A percentile compares a stretch with the other conserved stretches of the same genome.
Evolutionary conservation across 1,139 yeast species (phyloP).

Genomic region (Hansenula sp.): DNA sequence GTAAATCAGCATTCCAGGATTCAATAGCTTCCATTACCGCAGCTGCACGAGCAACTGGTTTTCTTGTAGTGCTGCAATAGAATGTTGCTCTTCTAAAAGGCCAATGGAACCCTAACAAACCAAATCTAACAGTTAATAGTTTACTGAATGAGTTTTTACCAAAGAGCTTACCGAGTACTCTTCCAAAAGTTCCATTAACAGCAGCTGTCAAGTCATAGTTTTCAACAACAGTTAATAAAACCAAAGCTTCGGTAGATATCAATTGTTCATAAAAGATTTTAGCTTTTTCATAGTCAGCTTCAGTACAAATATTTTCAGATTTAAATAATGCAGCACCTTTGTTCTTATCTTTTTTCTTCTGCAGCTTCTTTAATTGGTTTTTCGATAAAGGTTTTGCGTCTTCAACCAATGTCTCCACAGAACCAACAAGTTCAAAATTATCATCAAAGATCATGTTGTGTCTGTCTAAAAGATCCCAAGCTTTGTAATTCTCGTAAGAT

Average conservation of each 20-base stretch:
- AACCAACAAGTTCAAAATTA: conserved; percentile 10
- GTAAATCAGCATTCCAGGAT: conserved; percentile 30
- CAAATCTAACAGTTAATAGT: conserved; percentile 34
- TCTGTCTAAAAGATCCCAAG: conserved; percentile 34
- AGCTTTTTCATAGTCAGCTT: conserved; percentile 22
- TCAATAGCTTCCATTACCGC: conserved; percentile 36
- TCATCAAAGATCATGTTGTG: conserved; percentile 26
- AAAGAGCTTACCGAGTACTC: conserved; percentile 22
- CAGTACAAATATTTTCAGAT: conserved; percentile 15
- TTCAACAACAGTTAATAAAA: conserved; percentile 33
- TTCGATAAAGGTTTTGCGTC: conserved; percentile 2
- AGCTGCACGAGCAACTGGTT: conserved; percentile 39
- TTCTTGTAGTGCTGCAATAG: conserved; percentile 33
- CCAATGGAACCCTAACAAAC: conserved; percentile 42
- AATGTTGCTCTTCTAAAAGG: conserved; percentile 40
- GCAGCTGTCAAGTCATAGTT: conserved; percentile 35
- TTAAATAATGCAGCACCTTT: conserved; percentile 24
- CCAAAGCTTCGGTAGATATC: conserved; percentile 38
- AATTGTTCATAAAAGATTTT: conserved; percentile 30
- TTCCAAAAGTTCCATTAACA: conserved; percentile 29
- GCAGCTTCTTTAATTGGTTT: conserved; percentile 32
- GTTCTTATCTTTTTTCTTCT: conserved; percentile 31
- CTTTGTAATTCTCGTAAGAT: conserved; percentile 24
- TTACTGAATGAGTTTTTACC: conserved; percentile 31
- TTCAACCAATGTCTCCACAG: conserved; percentile 6